phyloP scores from a whole-genome alignment of 208 protist genomes.

The Trypanosoma lewisi region DNA sequence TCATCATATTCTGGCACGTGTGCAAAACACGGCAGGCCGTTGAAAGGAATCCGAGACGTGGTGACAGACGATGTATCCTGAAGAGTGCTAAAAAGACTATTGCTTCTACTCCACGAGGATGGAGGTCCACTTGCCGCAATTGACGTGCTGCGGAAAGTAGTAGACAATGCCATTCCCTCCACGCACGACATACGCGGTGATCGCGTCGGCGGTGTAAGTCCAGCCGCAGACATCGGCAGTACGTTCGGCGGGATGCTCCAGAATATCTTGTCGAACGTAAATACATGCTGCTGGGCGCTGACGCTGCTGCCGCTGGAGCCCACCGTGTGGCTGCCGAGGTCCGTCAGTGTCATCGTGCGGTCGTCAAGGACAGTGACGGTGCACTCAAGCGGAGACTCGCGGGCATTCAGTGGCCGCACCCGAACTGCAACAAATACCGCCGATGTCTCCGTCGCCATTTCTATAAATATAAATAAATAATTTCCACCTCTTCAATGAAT shows the following conservation, averaged over 20 bases:
- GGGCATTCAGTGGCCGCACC: conserved; percentile 58
- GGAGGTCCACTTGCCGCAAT: neutral
- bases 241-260: conserved; percentile 54
- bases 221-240: conserved; percentile 40
- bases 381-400: conserved; percentile 60
- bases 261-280: conserved; percentile 76
- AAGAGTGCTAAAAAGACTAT: neutral
- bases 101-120: conserved; percentile 2
- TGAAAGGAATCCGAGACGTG: neutral
- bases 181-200: neutral
- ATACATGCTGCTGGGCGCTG: conserved; percentile 40
- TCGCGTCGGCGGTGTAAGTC: neutral
- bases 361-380: conserved; percentile 49
- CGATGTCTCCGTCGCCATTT: conserved; percentile 62
- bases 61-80: neutral
- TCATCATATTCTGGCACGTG: conserved; percentile 48
- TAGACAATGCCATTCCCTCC: conserved; percentile 1
- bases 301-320: conserved; percentile 13
- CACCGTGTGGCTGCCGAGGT: conserved; percentile 21
- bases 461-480: conserved; percentile 7
- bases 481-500: neutral
- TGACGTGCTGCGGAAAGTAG: conserved; percentile 6
- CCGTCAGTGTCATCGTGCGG: conserved; percentile 55
- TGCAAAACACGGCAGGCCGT: conserved; percentile 50
- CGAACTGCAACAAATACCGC: conserved; percentile 77